Conservation (phyloP, 1,284 basidiomycete species). For the Gomphus bonarii region DNA sequence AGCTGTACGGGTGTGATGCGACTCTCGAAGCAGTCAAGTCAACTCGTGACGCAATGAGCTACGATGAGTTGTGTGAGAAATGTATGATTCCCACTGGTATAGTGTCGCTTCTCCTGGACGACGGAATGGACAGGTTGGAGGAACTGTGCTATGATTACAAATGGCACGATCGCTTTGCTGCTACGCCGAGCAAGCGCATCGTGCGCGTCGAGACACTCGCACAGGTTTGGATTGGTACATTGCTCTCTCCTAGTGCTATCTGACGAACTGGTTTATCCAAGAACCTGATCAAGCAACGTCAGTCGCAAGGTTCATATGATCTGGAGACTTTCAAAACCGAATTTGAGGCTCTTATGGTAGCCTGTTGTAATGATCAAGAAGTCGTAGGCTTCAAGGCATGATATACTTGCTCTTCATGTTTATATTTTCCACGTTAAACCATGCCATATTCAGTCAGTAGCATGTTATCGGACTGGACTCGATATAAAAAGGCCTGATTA, state of each 20-base stretch:
- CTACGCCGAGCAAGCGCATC: slow-evolving; percentile 43
- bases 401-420: not conserved
- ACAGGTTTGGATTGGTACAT: slow-evolving; percentile 34
- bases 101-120: slow-evolving; percentile 59
- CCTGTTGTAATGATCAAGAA: slow-evolving; percentile 29
- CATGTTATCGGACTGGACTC: slow-evolving; percentile 65
- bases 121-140: slow-evolving; percentile 39
- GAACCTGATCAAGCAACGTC: slow-evolving; percentile 26
- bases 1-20: slow-evolving; percentile 30
- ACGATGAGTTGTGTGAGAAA: slow-evolving; percentile 42
- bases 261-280: slow-evolving; percentile 14
- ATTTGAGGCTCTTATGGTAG: slow-evolving; percentile 25
- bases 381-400: slow-evolving; percentile 55
- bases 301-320: slow-evolving; percentile 16
- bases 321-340: slow-evolving; percentile 25
- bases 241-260: not conserved
- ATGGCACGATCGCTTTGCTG: slow-evolving; percentile 54
- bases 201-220: slow-evolving; percentile 58
- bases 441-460: slow-evolving; percentile 32
- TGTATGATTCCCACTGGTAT: slow-evolving; percentile 46
- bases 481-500: slow-evolving; percentile 27
- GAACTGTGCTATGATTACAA: slow-evolving; percentile 38
- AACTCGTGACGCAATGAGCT: slow-evolving; percentile 32
- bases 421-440: not conserved
- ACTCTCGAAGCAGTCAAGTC: slow-evolving; percentile 51